Evolutionary conservation across 768 basidiomycete species (phyloP).

Genomic region (Neoboletus brunneissimus): DNA sequence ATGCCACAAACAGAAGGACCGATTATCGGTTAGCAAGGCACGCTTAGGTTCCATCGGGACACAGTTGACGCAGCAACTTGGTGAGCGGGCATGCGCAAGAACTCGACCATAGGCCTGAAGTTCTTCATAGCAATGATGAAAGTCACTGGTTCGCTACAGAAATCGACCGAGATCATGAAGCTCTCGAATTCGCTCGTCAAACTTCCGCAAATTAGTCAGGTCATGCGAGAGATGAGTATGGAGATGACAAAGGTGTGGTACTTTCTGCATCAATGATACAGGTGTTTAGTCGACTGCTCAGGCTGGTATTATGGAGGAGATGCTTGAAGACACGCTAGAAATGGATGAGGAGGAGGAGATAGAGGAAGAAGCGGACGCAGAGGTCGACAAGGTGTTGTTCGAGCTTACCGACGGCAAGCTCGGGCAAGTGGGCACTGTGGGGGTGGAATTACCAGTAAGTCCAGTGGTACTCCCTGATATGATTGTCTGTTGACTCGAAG

Average conservation of each 20-base stretch:
- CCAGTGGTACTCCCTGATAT: background rate
- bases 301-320: slow-evolving; percentile 98
- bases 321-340: slow-evolving; percentile 91
- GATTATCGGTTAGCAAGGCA: slow-evolving; percentile 90
- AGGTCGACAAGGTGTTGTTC: slow-evolving; percentile 94
- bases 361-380: slow-evolving; percentile 94
- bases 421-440: slow-evolving; percentile 77
- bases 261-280: background rate
- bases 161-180: slow-evolving; percentile 99
- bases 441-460: slow-evolving; percentile 73
- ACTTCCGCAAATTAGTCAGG: slow-evolving; percentile 86
- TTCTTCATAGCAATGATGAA: slow-evolving; percentile 78
- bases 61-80: slow-evolving; percentile 88
- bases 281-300: slow-evolving; percentile 31
- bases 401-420: slow-evolving; percentile 95
- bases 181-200: slow-evolving; percentile 90
- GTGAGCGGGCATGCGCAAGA: slow-evolving; percentile 45
- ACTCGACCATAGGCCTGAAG: background rate
- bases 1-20: slow-evolving; percentile 91
- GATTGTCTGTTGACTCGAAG: slow-evolving; percentile 7
- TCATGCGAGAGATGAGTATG: slow-evolving; percentile 98
- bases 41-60: slow-evolving; percentile 84
- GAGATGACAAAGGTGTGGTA: slow-evolving; percentile 93
- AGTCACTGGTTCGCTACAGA: slow-evolving; percentile 96
- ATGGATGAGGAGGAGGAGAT: slow-evolving; percentile 93